Conservation (phyloP, 208 protist species). For the Acanthamoeba sp. region DNA sequence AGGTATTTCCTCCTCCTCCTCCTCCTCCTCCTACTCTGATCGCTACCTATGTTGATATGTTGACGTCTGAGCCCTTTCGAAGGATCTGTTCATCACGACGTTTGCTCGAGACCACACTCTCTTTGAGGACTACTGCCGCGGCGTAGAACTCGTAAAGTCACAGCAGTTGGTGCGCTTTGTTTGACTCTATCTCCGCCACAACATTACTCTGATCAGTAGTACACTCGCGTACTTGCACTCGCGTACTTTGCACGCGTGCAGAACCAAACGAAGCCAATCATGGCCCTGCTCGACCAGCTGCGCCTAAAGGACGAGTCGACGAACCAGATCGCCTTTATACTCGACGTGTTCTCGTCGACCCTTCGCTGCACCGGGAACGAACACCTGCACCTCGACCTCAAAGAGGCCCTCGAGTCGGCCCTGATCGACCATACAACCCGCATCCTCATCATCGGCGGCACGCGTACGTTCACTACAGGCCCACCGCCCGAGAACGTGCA, state of each 20-base stretch:
- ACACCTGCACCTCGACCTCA: not conserved
- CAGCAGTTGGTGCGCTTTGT: not conserved
- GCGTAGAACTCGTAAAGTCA: not conserved
- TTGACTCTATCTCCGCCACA: not conserved
- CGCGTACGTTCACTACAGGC: not conserved
- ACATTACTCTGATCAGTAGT: too few relatives aligned
- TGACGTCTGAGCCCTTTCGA: too few relatives aligned
- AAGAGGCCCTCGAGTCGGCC: not conserved
- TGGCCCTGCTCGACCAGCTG: not conserved
- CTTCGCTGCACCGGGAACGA: not conserved
- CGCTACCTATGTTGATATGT: too few relatives aligned
- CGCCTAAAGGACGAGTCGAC: not conserved
- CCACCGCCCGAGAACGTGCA: not conserved
- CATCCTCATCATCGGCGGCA: not conserved
- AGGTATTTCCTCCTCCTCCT: not conserved
- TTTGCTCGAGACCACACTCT: not conserved
- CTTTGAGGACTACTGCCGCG: not conserved
- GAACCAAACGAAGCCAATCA: not conserved
- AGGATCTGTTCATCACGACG: not conserved
- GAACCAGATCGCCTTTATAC: not conserved
- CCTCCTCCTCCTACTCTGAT: not conserved
- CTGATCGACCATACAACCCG: not conserved
- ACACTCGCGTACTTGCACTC: too few relatives aligned
- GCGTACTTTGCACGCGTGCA: not conserved
- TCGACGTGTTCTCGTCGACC: not conserved